Evolutionary conservation across 371 early-diverging fungal genomes (phyloP), one percentile per base, ranked within the genome.

Genomic region (Lichtheimia ramosa): DNA sequence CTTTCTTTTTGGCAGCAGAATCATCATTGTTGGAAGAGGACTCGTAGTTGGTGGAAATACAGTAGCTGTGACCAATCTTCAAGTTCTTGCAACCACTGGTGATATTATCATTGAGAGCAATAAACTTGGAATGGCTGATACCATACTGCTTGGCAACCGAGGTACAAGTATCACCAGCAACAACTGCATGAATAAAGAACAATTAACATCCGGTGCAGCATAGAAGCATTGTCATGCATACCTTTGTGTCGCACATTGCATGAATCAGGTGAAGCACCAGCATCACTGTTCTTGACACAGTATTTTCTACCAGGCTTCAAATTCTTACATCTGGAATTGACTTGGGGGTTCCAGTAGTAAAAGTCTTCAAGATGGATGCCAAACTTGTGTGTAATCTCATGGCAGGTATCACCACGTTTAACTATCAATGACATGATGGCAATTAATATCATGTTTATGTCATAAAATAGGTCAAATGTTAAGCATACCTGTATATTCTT

Each of bases 61-160:
- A 70, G 18, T 66, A 66, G 15, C 52, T 63, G 15, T 61, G 49
- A 40, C 66, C 70, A 23, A 60, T 56, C 50, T 57, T 59, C 15
- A 70, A 49, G 46, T 70, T 70, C 51, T 56, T 58, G 51, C 70
- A 70, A 8, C 61, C 64, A 8, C 58, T 55, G 51, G 63, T 61
- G 28, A 70, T 57, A 5, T 54, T 53, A 15, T 57, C 23, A 51
- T 70, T 70, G 52, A 63, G 52, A 2, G 49, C 51, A 18, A 56
- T 61, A 34, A 66, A 66, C 10, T 59, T 21, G n/a, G 54, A 51
- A 8, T 50, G 43, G 5, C 54, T 41, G 40, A 66, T 63, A 25
- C 61, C 64, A 43, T 66, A 70, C 15, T 62, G 56, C 39, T 66
- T 56, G 27, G 66, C 59, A 23, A 70, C 52, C 18, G 41, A 59